Conservation (phyloP, 2,329 filamentous ascomycete species). For the Stachybotrys chartarum region DNA sequence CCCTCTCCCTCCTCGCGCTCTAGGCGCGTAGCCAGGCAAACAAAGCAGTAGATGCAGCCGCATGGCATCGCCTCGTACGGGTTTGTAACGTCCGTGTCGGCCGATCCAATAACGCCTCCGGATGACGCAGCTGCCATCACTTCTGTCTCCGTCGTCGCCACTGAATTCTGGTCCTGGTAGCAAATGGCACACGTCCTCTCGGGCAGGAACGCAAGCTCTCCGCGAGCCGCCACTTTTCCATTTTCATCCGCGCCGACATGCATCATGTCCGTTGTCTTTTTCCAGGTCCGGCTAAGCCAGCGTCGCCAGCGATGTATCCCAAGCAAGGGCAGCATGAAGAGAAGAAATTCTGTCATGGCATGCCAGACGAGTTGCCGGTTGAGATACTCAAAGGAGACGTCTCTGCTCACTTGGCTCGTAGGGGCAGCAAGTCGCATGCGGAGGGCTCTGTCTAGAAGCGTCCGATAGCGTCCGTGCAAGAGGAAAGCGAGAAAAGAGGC, state of each 20-base stretch:
- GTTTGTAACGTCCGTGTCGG: slow-evolving; percentile 90
- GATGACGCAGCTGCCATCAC: slow-evolving; percentile 63
- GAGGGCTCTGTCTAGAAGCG: slow-evolving; percentile 77
- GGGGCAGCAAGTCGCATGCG: slow-evolving; percentile 79
- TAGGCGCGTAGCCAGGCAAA: slow-evolving; percentile 83
- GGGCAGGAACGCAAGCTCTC: slow-evolving; percentile 78
- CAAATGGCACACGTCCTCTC: slow-evolving; percentile 95
- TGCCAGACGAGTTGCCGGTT: slow-evolving; percentile 99
- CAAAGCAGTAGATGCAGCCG: slow-evolving; percentile 91
- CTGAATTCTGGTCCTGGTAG: slow-evolving; percentile 84
- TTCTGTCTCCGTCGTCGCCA: slow-evolving; percentile 64
- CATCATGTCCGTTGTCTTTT: slow-evolving; percentile 64
- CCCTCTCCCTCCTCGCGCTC: slow-evolving; percentile 92
- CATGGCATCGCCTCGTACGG: slow-evolving; percentile 89
- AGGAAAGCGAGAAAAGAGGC: slow-evolving; percentile 86
- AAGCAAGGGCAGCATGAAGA: slow-evolving; percentile 94
- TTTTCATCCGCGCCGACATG: slow-evolving; percentile 38
- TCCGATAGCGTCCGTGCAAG: slow-evolving; percentile 84
- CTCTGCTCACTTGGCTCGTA: slow-evolving; percentile 76
- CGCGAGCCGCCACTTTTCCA: slow-evolving; percentile 38
- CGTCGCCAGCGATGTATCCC: slow-evolving; percentile 89
- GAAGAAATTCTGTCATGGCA: slow-evolving; percentile 97
- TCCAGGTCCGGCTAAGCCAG: slow-evolving; percentile 83
- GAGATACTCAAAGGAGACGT: slow-evolving; percentile 95
- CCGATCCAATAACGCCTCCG: slow-evolving; percentile 76